A percentile compares a stretch with the other conserved stretches of the same genome.
Conservation (phyloP, 345 rosid genomes). For the Populus pruinosa region DNA sequence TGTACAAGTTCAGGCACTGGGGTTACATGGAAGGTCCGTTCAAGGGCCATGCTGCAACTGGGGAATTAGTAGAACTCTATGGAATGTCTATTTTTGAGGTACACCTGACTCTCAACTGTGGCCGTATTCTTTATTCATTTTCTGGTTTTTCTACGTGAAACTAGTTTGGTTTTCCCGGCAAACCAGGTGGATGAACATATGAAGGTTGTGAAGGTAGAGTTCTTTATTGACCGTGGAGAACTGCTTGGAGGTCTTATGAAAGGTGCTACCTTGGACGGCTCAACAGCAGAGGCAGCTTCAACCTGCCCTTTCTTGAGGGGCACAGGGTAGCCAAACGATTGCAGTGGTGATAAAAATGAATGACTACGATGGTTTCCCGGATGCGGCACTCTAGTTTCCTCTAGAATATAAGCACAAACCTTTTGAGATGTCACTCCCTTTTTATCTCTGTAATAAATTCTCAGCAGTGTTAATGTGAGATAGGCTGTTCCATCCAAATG, state of each 20-base stretch:
- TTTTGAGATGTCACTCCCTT: neutral
- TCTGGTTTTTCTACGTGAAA: neutral
- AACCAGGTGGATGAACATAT: constrained; percentile 44
- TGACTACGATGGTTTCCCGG: neutral
- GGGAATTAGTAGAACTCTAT: constrained; percentile 38
- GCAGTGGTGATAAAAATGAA: neutral
- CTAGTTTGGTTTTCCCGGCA: neutral
- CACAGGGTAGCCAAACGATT: constrained; percentile 21
- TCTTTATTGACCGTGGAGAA: constrained; percentile 50
- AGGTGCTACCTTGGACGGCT: constrained; percentile 19
- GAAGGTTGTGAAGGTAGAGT: constrained; percentile 53
- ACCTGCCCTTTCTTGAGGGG: constrained; percentile 49
- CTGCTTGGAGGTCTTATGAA: constrained; percentile 57
- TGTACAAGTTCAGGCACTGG: constrained; percentile 76
- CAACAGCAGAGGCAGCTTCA: constrained; percentile 17
- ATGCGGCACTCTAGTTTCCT: neutral
- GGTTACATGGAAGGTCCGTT: constrained; percentile 72
- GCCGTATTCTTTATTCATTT: neutral
- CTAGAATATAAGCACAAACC: neutral
- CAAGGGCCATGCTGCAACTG: constrained; percentile 58
- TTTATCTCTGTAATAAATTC: neutral
- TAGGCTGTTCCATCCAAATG: neutral
- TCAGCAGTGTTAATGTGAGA: neutral
- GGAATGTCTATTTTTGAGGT: constrained; percentile 45
- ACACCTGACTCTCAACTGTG: neutral